Conservation (phyloP, 495 filamentous ascomycete genomes). For the Hypoxylon fuscum region DNA sequence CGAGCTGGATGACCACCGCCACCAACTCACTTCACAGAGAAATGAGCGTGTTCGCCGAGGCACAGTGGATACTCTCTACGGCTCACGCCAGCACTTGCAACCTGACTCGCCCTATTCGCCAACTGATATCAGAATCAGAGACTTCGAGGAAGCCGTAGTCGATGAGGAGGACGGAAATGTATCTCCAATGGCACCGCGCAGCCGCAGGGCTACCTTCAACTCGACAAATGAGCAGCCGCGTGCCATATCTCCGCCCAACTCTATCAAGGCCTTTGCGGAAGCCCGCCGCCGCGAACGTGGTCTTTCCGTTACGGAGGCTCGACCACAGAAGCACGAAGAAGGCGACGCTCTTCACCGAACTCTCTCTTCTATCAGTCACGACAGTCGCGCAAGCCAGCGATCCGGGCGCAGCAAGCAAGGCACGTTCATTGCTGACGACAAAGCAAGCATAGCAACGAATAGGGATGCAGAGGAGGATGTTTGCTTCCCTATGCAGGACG, state of each 20-base stretch:
- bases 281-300: conserved; percentile 66
- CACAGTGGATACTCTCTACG: conserved; percentile 63
- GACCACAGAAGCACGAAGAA: conserved; percentile 58
- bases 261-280: conserved; percentile 96
- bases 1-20: conserved; percentile 92
- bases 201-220: conserved; percentile 58
- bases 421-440: conserved; percentile 56
- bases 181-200: conserved; percentile 48
- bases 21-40: conserved; percentile 75
- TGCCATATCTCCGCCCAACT: conserved; percentile 90
- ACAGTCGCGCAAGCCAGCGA: conserved; percentile 45
- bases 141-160: conserved; percentile 80
- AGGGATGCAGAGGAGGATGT: conserved; percentile 80
- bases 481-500: conserved; percentile 74
- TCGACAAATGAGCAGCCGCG: conserved; percentile 58
- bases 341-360: conserved; percentile 75
- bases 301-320: conserved; percentile 59
- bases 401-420: conserved; percentile 54
- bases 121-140: conserved; percentile 47
- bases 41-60: conserved; percentile 61
- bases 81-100: conserved; percentile 53
- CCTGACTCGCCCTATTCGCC: conserved; percentile 46
- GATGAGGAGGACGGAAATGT: conserved; percentile 73
- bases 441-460: conserved; percentile 59
- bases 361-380: conserved; percentile 72